Evolutionary conservation across 208 protist species (phyloP).

Genomic region (Tritrichomonas musculus): DNA sequence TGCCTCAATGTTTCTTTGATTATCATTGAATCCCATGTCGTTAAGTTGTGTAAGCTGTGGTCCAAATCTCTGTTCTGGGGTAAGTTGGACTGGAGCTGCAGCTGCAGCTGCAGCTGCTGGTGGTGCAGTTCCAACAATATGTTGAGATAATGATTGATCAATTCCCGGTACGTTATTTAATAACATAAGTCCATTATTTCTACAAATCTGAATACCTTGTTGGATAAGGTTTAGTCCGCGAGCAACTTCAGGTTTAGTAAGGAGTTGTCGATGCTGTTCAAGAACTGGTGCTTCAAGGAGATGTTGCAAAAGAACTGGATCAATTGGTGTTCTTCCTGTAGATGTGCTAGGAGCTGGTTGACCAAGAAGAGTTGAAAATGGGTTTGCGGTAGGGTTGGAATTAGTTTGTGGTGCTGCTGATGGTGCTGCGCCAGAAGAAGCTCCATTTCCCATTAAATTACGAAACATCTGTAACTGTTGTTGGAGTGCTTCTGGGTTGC

Average conservation of each 20-base stretch:
- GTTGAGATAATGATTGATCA: too few species aligned
- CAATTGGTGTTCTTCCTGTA: too few species aligned
- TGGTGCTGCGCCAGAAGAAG: background rate
- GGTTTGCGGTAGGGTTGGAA: background rate
- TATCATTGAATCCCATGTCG: constrained; percentile 19
- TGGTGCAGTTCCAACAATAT: background rate
- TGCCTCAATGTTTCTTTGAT: background rate
- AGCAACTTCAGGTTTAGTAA: background rate
- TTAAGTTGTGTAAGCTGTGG: background rate
- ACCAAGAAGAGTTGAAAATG: too few species aligned
- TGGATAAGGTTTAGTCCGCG: background rate
- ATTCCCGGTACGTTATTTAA: background rate
- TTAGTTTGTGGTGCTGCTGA: background rate
- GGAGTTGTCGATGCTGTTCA: background rate
- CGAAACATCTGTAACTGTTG: background rate
- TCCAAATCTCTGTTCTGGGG: background rate
- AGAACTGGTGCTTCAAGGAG: too few species aligned
- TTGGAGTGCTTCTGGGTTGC: background rate
- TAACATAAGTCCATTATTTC: background rate
- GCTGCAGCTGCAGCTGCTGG: background rate
- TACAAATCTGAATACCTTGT: background rate
- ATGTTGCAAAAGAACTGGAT: too few species aligned
- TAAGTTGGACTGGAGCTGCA: background rate
- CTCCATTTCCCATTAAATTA: background rate
- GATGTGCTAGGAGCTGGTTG: too few species aligned